These are phyloP conservation scores for Fomes fomentarius DNA, from an alignment of 1,284 basidiomycete genomes.

Conservation along the genomic window DNA sequence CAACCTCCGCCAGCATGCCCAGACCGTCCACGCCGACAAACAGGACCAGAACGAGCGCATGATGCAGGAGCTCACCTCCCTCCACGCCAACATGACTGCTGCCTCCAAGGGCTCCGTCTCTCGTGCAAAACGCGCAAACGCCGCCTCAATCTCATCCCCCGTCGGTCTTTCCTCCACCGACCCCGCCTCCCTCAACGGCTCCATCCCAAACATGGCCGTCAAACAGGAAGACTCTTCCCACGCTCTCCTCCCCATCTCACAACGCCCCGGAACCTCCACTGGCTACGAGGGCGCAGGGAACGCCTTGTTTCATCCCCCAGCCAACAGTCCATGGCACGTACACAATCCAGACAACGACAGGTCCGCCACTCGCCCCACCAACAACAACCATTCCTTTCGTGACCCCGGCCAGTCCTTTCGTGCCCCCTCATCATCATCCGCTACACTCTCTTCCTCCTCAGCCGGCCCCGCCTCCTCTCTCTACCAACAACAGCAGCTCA, in stretches of 20 bases:
- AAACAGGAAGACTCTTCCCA: conserved; percentile 55
- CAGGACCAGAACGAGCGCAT: conserved; percentile 87
- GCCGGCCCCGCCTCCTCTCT: conserved; percentile 39
- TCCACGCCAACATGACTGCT: conserved; percentile 85
- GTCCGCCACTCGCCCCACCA: conserved; percentile 33
- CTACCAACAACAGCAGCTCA: conserved; percentile 44
- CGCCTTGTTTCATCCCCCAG: conserved; percentile 40
- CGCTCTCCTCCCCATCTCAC: conserved; percentile 41
- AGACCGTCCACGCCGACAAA: conserved; percentile 94
- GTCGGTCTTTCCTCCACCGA: conserved; percentile 23
- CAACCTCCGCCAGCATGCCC: conserved; percentile 94
- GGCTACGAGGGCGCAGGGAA: conserved; percentile 67
- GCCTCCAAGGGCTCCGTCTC: conserved; percentile 58
- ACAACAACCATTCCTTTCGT: conserved; percentile 68
- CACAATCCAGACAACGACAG: conserved; percentile 45
- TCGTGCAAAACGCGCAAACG: conserved; percentile 44
- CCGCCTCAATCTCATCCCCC: conserved; percentile 24
- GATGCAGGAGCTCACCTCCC: conserved; percentile 86
- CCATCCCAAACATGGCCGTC: conserved; percentile 42
- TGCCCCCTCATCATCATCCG: conserved; percentile 43
- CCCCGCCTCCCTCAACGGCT: conserved; percentile 24
- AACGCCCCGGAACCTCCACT: conserved; percentile 66
- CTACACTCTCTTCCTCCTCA: conserved; percentile 49
- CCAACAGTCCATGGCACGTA: conserved; percentile 34
- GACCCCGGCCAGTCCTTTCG: conserved; percentile 71